Evolutionary conservation across 2,329 filamentous ascomycete species (phyloP).

Genomic region (Mycosphaerella arachidis): DNA sequence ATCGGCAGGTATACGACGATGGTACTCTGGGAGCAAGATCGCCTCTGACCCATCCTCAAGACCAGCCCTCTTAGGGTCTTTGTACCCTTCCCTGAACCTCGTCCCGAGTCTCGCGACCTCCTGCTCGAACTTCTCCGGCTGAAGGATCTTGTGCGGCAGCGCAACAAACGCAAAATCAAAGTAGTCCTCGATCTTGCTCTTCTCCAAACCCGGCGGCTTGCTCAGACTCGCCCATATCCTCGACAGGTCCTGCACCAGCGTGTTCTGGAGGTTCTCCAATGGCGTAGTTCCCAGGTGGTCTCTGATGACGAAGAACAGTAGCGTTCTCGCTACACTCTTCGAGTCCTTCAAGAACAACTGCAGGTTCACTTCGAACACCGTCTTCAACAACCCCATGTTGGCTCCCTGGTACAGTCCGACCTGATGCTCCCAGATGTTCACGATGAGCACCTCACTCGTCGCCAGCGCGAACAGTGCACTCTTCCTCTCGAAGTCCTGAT

Average conservation of each 20-base stretch:
- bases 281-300: slow-evolving; percentile 93
- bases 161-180: slow-evolving; percentile 98
- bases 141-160: slow-evolving; percentile 92
- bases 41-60: slow-evolving; percentile 69
- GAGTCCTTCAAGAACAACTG: slow-evolving; percentile 95
- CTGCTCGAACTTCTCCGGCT: slow-evolving; percentile 80
- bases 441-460: slow-evolving; percentile 94
- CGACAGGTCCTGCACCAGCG: slow-evolving; percentile 80
- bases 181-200: slow-evolving; percentile 88
- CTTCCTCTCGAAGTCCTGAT: slow-evolving; percentile 98
- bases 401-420: slow-evolving; percentile 96
- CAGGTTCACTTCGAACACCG: slow-evolving; percentile 96
- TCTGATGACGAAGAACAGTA: slow-evolving; percentile 97
- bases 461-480: slow-evolving; percentile 94
- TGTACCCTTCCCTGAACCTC: slow-evolving; percentile 77
- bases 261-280: slow-evolving; percentile 82
- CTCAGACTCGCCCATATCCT: slow-evolving; percentile 91
- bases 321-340: slow-evolving; percentile 82
- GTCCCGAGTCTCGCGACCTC: slow-evolving; percentile 76
- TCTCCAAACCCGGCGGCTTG: slow-evolving; percentile 84
- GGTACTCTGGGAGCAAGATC: slow-evolving; percentile 89
- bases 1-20: slow-evolving; percentile 90
- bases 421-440: slow-evolving; percentile 99
- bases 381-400: slow-evolving; percentile 98
- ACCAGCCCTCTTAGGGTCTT: slow-evolving; percentile 59